A percentile compares a stretch with the other conserved stretches of the same genome.
Conservation (phyloP, 2,329 filamentous ascomycete species). For the Pseudogymnoascus verrucosus region DNA sequence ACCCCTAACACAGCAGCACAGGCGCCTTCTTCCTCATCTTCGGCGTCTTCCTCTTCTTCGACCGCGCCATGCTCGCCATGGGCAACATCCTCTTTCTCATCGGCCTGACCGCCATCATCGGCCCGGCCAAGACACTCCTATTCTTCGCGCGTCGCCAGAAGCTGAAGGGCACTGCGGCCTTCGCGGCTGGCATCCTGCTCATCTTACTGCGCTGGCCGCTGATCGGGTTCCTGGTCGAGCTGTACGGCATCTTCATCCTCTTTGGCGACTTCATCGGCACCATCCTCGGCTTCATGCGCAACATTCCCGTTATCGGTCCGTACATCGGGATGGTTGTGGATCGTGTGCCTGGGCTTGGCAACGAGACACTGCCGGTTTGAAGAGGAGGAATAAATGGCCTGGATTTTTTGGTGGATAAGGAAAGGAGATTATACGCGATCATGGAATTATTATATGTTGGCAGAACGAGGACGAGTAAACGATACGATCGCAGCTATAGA, state of each 20-base stretch:
- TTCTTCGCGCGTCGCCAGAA: constrained; percentile 96
- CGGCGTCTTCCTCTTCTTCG: constrained; percentile 95
- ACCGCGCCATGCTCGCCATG: constrained; percentile 96
- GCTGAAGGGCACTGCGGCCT: constrained; percentile 81
- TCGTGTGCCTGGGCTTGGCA: constrained; percentile 59
- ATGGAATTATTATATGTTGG: constrained; percentile 5
- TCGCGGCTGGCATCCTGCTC: constrained; percentile 71
- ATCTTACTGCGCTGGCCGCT: constrained; percentile 89
- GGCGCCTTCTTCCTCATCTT: constrained; percentile 92
- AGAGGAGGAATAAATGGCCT: not conserved
- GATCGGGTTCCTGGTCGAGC: constrained; percentile 80
- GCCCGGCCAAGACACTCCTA: constrained; percentile 76
- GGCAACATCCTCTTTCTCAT: constrained; percentile 98
- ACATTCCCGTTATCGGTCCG: constrained; percentile 76
- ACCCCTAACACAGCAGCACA: constrained; percentile 31
- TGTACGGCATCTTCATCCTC: constrained; percentile 86
- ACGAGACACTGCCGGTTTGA: constrained; percentile 71
- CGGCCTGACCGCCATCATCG: constrained; percentile 93
- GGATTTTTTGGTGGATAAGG: not conserved
- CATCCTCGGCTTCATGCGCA: constrained; percentile 78
- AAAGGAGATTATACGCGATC: not conserved
- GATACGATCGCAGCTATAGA: constrained; percentile 8
- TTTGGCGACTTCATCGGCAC: constrained; percentile 97
- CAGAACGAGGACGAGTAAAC: not conserved
- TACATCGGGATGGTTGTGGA: constrained; percentile 73